These are phyloP conservation scores for Teunomyces aglyptinius DNA, from an alignment of 805 yeast genomes.

Conservation along the genomic window DNA sequence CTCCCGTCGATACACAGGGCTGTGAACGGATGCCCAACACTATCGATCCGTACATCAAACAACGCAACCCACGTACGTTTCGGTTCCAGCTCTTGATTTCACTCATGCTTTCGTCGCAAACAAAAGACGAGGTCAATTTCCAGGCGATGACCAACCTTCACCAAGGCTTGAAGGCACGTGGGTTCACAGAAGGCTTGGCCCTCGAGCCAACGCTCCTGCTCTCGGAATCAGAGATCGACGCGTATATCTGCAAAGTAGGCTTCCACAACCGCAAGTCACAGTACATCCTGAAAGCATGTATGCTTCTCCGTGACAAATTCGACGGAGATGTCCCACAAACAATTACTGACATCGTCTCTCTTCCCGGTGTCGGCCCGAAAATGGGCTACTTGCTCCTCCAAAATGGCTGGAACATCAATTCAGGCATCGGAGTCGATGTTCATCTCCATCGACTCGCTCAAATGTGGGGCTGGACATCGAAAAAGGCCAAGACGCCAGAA, in stretches of 20 bases:
- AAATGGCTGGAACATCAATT: conserved; percentile 72
- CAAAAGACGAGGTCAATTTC: conserved; percentile 83
- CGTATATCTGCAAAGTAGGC: conserved; percentile 75
- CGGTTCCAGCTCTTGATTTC: conserved; percentile 78
- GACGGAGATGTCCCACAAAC: conserved; percentile 72
- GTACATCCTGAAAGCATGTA: conserved; percentile 62
- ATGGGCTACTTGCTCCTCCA: conserved; percentile 86
- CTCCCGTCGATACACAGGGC: conserved; percentile 91
- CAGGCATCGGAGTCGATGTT: conserved; percentile 93
- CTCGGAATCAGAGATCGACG: conserved; percentile 58
- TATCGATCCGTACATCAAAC: conserved; percentile 34
- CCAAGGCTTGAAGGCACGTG: conserved; percentile 36
- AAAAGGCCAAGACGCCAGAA: conserved; percentile 63
- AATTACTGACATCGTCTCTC: conserved; percentile 57
- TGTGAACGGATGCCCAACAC: conserved; percentile 61
- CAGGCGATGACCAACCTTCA: conserved; percentile 68
- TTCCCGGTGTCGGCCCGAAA: conserved; percentile 96
- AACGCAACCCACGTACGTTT: conserved; percentile 35
- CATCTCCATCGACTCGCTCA: conserved; percentile 80
- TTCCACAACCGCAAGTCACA: conserved; percentile 79
- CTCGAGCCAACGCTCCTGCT: conserved; percentile 51
- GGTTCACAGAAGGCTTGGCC: conserved; percentile 51
- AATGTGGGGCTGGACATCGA: conserved; percentile 75
- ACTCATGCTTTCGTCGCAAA: conserved; percentile 85
- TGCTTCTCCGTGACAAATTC: conserved; percentile 47